Evolutionary conservation across 2,329 filamentous ascomycete species (phyloP).

Genomic region (Stachybotrys chartarum): DNA sequence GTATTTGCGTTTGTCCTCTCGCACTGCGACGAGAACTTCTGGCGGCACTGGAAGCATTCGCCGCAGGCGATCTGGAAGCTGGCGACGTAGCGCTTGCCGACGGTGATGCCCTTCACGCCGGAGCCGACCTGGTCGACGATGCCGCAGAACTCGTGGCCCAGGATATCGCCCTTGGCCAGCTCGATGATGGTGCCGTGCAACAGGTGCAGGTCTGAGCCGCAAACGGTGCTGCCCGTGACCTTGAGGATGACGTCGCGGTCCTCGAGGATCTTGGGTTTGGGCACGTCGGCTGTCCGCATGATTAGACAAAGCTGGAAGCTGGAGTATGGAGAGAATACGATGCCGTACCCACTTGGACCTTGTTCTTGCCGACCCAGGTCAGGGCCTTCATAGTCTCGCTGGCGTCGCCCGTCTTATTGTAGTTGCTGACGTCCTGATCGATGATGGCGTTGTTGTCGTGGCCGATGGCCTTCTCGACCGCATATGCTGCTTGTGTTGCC

Average conservation of each 20-base stretch:
- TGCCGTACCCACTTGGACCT: slow-evolving; percentile 54
- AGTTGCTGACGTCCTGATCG: slow-evolving; percentile 62
- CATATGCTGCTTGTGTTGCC: slow-evolving; percentile 53
- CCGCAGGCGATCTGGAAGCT: slow-evolving; percentile 78
- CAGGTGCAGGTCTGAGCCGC: slow-evolving; percentile 53
- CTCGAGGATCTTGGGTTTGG: slow-evolving; percentile 67
- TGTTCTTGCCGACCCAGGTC: slow-evolving; percentile 76
- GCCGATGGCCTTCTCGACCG: slow-evolving; percentile 60
- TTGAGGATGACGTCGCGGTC: slow-evolving; percentile 72
- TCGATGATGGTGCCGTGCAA: slow-evolving; percentile 50
- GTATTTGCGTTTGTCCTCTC: slow-evolving; percentile 72
- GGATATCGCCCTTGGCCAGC: slow-evolving; percentile 57
- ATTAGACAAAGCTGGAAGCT: too few species aligned
- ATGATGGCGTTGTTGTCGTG: slow-evolving; percentile 59
- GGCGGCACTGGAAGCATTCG: slow-evolving; percentile 69
- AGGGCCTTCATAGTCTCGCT: slow-evolving; percentile 70
- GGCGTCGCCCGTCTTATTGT: slow-evolving; percentile 36
- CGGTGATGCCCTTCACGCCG: slow-evolving; percentile 42
- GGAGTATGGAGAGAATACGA: neutral
- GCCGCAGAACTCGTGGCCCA: slow-evolving; percentile 57
- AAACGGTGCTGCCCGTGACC: slow-evolving; percentile 58
- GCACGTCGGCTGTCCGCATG: slow-evolving; percentile 43
- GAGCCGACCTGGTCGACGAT: slow-evolving; percentile 49
- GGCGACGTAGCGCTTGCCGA: slow-evolving; percentile 68
- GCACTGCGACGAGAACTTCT: slow-evolving; percentile 73